phyloP scores from a whole-genome alignment of 2,329 filamentous ascomycete species.

The Phialocephala subalpina region DNA sequence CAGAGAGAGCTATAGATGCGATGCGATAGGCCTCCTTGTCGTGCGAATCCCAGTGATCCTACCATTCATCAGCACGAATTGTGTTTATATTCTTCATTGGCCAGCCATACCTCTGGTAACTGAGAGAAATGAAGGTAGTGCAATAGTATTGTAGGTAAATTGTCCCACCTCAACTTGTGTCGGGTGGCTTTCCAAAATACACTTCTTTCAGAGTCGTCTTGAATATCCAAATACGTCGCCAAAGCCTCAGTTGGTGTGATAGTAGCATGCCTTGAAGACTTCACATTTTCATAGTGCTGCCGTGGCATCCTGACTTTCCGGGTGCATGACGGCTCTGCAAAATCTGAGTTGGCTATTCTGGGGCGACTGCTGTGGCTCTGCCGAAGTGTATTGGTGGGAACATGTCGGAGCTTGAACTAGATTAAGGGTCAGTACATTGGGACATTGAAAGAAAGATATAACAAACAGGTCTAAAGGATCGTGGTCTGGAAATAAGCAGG shows the following conservation, averaged over 20 bases:
- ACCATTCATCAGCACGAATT: background rate
- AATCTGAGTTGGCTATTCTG: background rate
- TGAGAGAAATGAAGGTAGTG: slow-evolving; percentile 26
- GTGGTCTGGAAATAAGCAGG: background rate
- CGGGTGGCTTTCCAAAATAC: slow-evolving; percentile 26
- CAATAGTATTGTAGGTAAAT: slow-evolving; percentile 29
- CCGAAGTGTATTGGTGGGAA: background rate
- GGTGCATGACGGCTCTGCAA: background rate
- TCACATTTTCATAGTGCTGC: background rate
- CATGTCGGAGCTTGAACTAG: background rate
- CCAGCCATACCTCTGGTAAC: slow-evolving; percentile 20
- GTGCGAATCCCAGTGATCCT: slow-evolving; percentile 15
- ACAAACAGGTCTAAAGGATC: background rate
- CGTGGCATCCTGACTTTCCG: too few relatives aligned
- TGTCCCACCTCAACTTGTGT: slow-evolving; percentile 3
- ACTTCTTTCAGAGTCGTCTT: slow-evolving; percentile 16
- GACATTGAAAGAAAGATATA: background rate
- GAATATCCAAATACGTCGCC: slow-evolving; percentile 31
- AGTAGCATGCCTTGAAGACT: background rate
- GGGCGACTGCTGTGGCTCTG: background rate
- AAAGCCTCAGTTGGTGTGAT: slow-evolving; percentile 19
- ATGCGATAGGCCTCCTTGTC: slow-evolving; percentile 9
- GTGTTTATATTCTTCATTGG: background rate
- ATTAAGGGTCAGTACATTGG: background rate
- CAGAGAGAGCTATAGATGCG: slow-evolving; percentile 17